Evolutionary conservation across 805 yeast genomes (phyloP), one percentile per base, ranked within the genome.

Genomic region (Kodamaea fukazawae): DNA sequence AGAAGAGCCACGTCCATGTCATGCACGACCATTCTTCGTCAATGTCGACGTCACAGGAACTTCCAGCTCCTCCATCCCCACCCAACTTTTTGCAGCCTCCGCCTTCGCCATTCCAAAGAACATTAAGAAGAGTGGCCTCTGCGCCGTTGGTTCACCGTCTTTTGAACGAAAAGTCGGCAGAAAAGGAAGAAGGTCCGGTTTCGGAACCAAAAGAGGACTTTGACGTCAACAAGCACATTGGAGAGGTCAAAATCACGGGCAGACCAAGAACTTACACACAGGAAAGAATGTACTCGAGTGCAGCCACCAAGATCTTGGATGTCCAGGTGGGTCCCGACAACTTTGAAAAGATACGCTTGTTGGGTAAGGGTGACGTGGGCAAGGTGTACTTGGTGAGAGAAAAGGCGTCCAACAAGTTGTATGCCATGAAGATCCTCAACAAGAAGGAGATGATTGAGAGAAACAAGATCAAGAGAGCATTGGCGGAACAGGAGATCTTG

Each of bases 341-440:
- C 18, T 93, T 93, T 59, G 96, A 90, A 49, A 91, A 88, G 58
- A 78, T 93, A 39, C 79, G 86, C 50, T 66, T 93, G n/a, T 66
- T 93, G 36, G 99, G 99, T 4, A 87, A 87, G 57, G 99, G 99
- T 42, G 99, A 93, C 55, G 98, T 93, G 27, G 99, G 99, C 3
- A 90, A 88, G 59, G 99, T 93, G 16, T 93, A 86, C 54, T 67
- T 93, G 18, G 99, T 93, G 4, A 76, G 84, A 45, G 96, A 95
- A 52, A 87, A 85, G 57, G 65, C 72, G 28, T 72, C 90, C 2
- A 79, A 81, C 48, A 78, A 81, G 48, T 64, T 89, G 25, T 93
- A 81, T 58, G 99, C 99, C 4, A 84, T 93, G 91, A 93, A 93
- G 58, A 87, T 93, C 2, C 69, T 91, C 42, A 80, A 79, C 58